Evolutionary conservation across 2,329 filamentous ascomycete species (phyloP).

Genomic region (Teratosphaeria destructans): DNA sequence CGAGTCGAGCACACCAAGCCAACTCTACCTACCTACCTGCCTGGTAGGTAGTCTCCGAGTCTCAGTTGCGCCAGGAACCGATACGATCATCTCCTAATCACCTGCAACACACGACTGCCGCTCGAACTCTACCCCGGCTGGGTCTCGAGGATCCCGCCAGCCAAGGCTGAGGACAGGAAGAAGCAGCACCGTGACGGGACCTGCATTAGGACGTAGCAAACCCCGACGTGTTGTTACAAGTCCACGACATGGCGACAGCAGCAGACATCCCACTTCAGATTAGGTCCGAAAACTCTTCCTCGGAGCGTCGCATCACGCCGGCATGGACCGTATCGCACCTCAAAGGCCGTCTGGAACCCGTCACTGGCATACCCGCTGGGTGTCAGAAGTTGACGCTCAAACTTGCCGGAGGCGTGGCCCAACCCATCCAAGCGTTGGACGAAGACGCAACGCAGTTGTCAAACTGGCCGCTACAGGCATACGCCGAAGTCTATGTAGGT

Average conservation of each 20-base stretch:
- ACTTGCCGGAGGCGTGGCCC: slow-evolving; percentile 46
- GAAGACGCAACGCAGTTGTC: slow-evolving; percentile 60
- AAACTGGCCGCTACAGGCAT: slow-evolving; percentile 57
- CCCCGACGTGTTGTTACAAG: not conserved
- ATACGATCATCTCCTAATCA: not conserved
- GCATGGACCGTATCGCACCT: slow-evolving; percentile 81
- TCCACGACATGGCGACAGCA: slow-evolving; percentile 31
- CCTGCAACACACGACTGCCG: not conserved
- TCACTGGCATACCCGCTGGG: slow-evolving; percentile 80
- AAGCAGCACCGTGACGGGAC: not conserved
- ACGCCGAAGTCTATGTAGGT: slow-evolving; percentile 74
- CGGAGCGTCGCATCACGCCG: slow-evolving; percentile 83
- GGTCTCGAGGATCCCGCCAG: not conserved
- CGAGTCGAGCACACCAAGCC: not conserved
- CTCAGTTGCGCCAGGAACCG: not conserved
- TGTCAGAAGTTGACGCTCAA: slow-evolving; percentile 68
- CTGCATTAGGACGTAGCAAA: not conserved
- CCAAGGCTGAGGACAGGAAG: not conserved
- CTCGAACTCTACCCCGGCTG: not conserved
- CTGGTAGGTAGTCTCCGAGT: not conserved
- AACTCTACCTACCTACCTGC: not conserved
- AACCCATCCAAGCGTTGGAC: slow-evolving; percentile 57
- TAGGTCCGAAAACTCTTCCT: slow-evolving; percentile 64
- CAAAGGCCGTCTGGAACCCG: slow-evolving; percentile 78
- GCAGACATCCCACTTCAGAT: slow-evolving; percentile 68